A percentile compares a stretch with the other conserved stretches of the same genome.
Evolutionary conservation across 257 asterid species (phyloP).

Genomic region (Rhazya stricta): DNA sequence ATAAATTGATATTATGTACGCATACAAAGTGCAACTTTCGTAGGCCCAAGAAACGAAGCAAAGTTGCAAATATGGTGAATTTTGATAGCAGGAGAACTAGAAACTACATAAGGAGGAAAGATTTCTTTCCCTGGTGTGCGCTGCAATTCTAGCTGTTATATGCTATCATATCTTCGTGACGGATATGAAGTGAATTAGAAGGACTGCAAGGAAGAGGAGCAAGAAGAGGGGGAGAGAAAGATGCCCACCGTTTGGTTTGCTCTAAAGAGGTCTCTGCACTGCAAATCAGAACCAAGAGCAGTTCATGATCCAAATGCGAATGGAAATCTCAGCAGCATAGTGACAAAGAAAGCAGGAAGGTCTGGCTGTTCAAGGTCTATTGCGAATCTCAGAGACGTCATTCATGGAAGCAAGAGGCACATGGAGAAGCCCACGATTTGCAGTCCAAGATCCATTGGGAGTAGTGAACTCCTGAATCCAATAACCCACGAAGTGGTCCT

Average conservation of each 20-base stretch:
- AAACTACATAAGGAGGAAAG: slow-evolving; percentile 22
- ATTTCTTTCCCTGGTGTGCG: slow-evolving; percentile 17
- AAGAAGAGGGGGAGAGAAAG: neutral
- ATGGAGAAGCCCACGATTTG: slow-evolving; percentile 61
- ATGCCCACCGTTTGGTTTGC: slow-evolving; percentile 91
- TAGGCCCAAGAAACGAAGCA: slow-evolving; percentile 26
- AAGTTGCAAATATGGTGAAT: slow-evolving; percentile 16
- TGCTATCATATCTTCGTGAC: neutral
- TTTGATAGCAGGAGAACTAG: slow-evolving; percentile 18
- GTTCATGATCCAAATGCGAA: slow-evolving; percentile 49
- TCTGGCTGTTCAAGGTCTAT: slow-evolving; percentile 90
- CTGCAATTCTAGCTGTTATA: slow-evolving; percentile 3
- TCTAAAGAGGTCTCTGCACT: slow-evolving; percentile 55
- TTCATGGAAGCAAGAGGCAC: slow-evolving; percentile 90
- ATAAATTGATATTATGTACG: slow-evolving; percentile 9
- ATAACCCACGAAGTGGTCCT: slow-evolving; percentile 74
- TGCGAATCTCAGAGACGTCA: slow-evolving; percentile 80
- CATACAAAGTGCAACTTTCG: neutral
- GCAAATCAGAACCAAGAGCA: slow-evolving; percentile 53
- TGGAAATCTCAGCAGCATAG: slow-evolving; percentile 35
- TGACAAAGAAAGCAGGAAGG: slow-evolving; percentile 44
- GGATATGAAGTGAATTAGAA: slow-evolving; percentile 2
- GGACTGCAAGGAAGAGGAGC: neutral
- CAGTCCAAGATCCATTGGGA: slow-evolving; percentile 85
- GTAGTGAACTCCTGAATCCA: slow-evolving; percentile 77